Percentiles rank a stretch among this genome's conserved stretches.
These are phyloP conservation scores for Vitellaria paradoxa DNA, from an alignment of 179 eudicot species.

Conservation along the genomic window DNA sequence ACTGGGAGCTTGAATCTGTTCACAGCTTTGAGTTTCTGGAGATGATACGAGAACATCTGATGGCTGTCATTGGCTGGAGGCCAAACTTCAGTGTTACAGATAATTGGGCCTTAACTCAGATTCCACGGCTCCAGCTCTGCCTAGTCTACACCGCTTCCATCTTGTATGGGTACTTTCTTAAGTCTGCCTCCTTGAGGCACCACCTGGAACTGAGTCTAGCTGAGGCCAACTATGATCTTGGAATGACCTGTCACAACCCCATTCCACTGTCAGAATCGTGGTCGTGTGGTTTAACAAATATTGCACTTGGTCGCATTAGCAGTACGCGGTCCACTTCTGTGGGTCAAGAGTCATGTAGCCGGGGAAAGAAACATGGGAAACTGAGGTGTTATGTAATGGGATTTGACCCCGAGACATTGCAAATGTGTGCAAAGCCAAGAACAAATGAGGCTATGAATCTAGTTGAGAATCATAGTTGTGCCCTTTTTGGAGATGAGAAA, in stretches of 20 bases:
- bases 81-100: conserved; percentile 52
- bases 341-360: conserved; percentile 32
- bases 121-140: conserved; percentile 41
- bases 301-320: conserved; percentile 31
- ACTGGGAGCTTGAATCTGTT: conserved; percentile 77
- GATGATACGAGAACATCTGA: conserved; percentile 67
- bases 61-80: conserved; percentile 46
- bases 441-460: conserved; percentile 57
- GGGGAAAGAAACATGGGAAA: conserved; percentile 30
- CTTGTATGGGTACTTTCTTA: conserved; percentile 74
- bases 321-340: conserved; percentile 27
- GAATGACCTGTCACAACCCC: conserved; percentile 25
- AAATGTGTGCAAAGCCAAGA: conserved; percentile 53
- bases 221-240: conserved; percentile 20
- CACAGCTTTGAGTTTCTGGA: conserved; percentile 64
- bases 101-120: conserved; percentile 56
- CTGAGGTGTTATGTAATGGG: conserved; percentile 53
- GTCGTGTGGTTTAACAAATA: conserved; percentile 27
- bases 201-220: conserved; percentile 44
- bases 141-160: conserved; percentile 57
- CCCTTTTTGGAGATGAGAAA: conserved; percentile 49
- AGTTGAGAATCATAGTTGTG: conserved; percentile 59
- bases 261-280: conserved; percentile 24
- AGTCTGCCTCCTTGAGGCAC: conserved; percentile 72
- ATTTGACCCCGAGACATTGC: conserved; percentile 48